These are phyloP conservation scores for Steccherinum ochraceum DNA, from an alignment of 768 basidiomycete genomes.

Conservation along the genomic window DNA sequence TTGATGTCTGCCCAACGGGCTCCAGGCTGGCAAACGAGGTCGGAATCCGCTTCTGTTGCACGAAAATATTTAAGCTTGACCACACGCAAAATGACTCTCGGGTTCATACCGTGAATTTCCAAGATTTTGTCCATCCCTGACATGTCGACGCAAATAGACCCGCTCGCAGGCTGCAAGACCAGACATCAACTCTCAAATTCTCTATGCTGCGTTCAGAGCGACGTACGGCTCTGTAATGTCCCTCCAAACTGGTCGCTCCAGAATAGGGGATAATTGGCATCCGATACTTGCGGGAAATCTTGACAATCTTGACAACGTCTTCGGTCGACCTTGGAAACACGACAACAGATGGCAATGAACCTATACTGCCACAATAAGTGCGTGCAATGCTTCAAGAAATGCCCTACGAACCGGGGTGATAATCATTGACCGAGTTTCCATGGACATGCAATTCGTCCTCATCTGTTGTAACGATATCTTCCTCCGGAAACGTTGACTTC, in stretches of 20 bases:
- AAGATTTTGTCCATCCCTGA: constrained; percentile 63
- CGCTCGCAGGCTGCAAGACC: constrained; percentile 22
- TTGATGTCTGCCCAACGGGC: constrained; percentile 79
- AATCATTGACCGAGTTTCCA: constrained; percentile 66
- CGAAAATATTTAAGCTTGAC: not conserved
- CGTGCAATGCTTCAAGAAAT: not conserved
- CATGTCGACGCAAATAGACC: constrained; percentile 64
- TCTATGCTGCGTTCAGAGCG: not conserved
- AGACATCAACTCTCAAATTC: too few relatives aligned
- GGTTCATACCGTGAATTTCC: constrained; percentile 38
- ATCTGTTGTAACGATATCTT: constrained; percentile 45
- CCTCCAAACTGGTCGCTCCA: constrained; percentile 84
- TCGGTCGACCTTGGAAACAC: constrained; percentile 62
- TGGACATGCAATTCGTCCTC: constrained; percentile 43
- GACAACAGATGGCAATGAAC: constrained; percentile 29
- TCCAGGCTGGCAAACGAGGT: constrained; percentile 73
- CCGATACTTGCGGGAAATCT: constrained; percentile 64
- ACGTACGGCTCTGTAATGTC: constrained; percentile 72
- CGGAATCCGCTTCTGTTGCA: constrained; percentile 56
- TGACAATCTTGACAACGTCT: constrained; percentile 78
- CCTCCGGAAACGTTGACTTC: constrained; percentile 35
- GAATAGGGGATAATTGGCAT: constrained; percentile 79
- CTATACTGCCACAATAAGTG: constrained; percentile 1
- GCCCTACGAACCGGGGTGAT: constrained; percentile 44
- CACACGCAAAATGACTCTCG: too few relatives aligned